Evolutionary conservation across 352 stramenopile genomes (phyloP), one percentile per base, ranked within the genome.

Genomic region (Blastocystis sp.): DNA sequence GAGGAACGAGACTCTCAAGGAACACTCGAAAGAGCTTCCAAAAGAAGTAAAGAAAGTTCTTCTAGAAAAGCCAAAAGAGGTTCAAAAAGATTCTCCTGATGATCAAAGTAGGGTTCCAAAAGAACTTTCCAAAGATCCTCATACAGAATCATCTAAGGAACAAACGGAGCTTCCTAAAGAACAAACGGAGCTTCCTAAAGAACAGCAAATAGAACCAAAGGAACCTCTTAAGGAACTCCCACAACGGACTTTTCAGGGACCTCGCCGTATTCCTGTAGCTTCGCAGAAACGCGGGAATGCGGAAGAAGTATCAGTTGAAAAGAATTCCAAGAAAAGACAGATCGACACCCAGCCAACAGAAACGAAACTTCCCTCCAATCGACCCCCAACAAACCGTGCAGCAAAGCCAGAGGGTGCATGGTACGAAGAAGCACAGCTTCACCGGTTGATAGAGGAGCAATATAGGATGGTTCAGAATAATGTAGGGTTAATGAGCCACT

Each of bases 331-430:
- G n/a, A n/a, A 66, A 66, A 26, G 13, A 23, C 15, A n/a, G n/a
- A 66, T 26, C n/a, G 23, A 20, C 37, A 23, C 56, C 4, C 9
- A 66, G 1, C 15, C 56, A 34, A 34, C 29, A 66, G 56, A 66
- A 66, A 9, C 66, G 23, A 53, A 56, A 77, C 66, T 77, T 45
- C 66, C 66, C 3, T 77, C 66, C 3, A 77, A 77, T 26, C 66
- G 26, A 77, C 34, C 66, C 26, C 3, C 1, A 13, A 59, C 13
- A 59, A 59, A 13, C 11, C 11, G 20, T 13, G 8, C n/a, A 23
- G 26, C 29, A 55, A 45, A 77, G 23, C 66, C 66, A 11, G 5
- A 7, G 18, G 9, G 20, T 9, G 43, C 15, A n/a, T 84, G 73
- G 73, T 84, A 84, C 26, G 73, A 68, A 23, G 23, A 18, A 43